Evolutionary conservation across 2,329 filamentous ascomycete species (phyloP), one percentile per base, ranked within the genome.

Genomic region (Botryotinia narcissicola): DNA sequence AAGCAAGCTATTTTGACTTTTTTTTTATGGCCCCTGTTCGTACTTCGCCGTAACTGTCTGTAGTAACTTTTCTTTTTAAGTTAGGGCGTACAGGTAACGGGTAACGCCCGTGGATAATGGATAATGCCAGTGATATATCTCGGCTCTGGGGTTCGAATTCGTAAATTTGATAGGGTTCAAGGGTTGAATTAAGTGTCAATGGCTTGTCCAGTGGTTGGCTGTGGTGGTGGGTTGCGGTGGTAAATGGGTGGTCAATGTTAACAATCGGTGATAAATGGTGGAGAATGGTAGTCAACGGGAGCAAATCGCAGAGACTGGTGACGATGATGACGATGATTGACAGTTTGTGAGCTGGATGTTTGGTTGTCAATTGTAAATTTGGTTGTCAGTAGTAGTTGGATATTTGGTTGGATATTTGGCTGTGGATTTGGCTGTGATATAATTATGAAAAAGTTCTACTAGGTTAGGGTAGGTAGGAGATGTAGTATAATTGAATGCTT

Each of bases 1-100:
- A 67, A 42, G 46, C 20, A 72, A 42, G 46, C 20, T 51, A 54
- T 59, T 72, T 72, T 57, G 61, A 67, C 70, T 67, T 71, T 72
- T 67, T 72, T 72, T 57, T n/a, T n/a, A 42, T 35, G 60, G 61
- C 44, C 61, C 61, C 37, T 51, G 46, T 72, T 72, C 37, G 48
- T 42, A 35, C 35, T 68, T 40, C 48, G 64, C 64, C 51, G 48
- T 68, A 57, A 48, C 35, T 68, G 10, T 42, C 35, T 40, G 64
- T 68, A 29, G 64, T 68, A 35, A 14, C 32, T 51, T 67, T 51
- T 40, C 37, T 59, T 40, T 61, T 37, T 40, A n/a, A 44, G 61
- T 67, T 35, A 44, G 62, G 42, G 62, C 62, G 62, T 66, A 66
- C 42, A 46, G 62, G 46, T 20, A 14, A 67, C 46, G 46, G 48